Base-by-base conservation (phyloP, 2,329 filamentous ascomycete species). In the Davidsoniella australis region DNA sequence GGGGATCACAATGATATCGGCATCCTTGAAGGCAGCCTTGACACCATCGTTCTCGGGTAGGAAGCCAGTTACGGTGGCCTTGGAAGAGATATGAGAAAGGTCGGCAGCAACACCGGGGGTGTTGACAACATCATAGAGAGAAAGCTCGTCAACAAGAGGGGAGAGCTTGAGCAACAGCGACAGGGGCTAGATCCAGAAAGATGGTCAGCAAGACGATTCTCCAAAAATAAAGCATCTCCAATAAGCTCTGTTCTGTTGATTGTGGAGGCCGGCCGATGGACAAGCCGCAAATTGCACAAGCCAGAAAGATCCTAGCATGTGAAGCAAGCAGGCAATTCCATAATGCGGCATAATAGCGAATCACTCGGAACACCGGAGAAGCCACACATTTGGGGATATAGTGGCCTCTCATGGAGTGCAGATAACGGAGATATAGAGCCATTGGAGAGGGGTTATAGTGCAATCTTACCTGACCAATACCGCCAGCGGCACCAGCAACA, bases 121-220 rank as follows among this genome's bases (percentile, higher is more conserved):
- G 77, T 96, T 95, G 68, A 96, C 89, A 58, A 98, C 88, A 94
- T 98, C 91, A 75, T 95, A 98, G 60, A 98, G 84, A 54, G 87
- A 75, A 60, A 98, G 85, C 72, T 96, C 85, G 61, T 89, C 82
- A 61, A 98, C 75, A 62, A 86, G 78, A 56, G 87, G 83, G 63
- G 75, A 85, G 58, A 83, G 78, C 78, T 98, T 98, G 65, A 96
- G 76, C 60, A 98, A 83, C 58, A 98, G 85, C 57, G 91, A 98
- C 61, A 98, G 76, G 58, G 91, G 91, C 88, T 96, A 63, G 42
- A 45, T 18, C 23, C 39, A 29, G 36, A 17, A 26, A 41, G 46
- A 55, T 49, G 42, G 47, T 55, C 43, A 55, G 49, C 40, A 51
- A 41, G 33, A 16, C 29, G 23, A 39, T 52, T 52, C 50, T 49